Evolutionary conservation across 257 asterid genomes (phyloP), one percentile per base, ranked within the genome.

Genomic region (Nyctanthes arbortristis): DNA sequence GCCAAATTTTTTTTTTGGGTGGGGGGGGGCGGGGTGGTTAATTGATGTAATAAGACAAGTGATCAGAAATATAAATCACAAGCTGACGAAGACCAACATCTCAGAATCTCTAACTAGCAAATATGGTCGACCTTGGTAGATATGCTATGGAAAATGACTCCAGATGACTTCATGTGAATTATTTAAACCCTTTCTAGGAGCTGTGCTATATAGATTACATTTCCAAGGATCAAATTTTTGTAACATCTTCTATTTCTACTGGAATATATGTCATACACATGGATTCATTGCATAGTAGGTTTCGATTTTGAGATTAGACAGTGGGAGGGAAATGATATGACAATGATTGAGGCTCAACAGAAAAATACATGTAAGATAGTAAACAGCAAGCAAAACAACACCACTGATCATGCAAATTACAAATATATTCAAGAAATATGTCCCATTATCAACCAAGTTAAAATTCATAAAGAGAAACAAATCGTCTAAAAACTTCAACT

Each of bases 331-430:
- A n/a, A n/a, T n/a, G n/a, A n/a, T n/a, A n/a, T n/a, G n/a, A n/a
- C n/a, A 30, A 52, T 10, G 59, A 22, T 18, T 60, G 61, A 31
- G 52, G 25, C 74, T 35, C 35, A 40, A 49, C 28, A 32, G 32
- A 47, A 54, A n/a, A 32, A 13, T 52, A 14, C 27, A 8, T 27
- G 9, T 12, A 37, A 57, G 9, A 59, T 39, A 22, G 54, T 43
- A 62, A 35, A 47, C 43, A 75, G 66, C 47, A 79, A 68, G 25
- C 61, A 69, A 71, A 66, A 59, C 2, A 61, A 72, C 67, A 43
- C 29, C n/a, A 33, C 65, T 61, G 59, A 22, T 29, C 40, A 47
- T 27, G 73, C 16, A 40, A 59, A 66, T 60, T 35, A 61, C 52
- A 65, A 27, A 18, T 24, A 37, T 54, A 40, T 32, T 40, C 35